A percentile compares a stretch with the other conserved stretches of the same genome.
phyloP scores from a whole-genome alignment of 306 rosid species.

The Erythrophleum fordii region DNA sequence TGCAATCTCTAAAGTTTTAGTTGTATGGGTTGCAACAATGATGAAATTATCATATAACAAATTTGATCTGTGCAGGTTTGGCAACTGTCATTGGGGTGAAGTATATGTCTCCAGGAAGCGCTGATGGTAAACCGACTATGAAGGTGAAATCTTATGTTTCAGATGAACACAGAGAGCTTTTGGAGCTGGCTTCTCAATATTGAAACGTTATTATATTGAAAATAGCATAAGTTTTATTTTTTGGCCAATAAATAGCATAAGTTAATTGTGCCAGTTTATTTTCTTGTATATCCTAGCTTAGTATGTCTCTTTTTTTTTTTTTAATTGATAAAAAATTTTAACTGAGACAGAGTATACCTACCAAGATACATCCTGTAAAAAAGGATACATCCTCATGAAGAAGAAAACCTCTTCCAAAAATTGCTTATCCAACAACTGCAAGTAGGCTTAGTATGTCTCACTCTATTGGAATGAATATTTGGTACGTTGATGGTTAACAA shows the following conservation, averaged over 20 bases:
- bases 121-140: constrained; percentile 55
- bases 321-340: not conserved
- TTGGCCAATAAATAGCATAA: not conserved
- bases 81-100: constrained; percentile 84
- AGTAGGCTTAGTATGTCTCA: no score
- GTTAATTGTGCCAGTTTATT: not conserved
- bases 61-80: constrained; percentile 59
- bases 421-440: not conserved
- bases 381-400: not conserved
- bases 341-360: not conserved
- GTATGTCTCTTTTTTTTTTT: not conserved
- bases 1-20: not conserved
- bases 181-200: constrained; percentile 64
- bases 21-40: not conserved
- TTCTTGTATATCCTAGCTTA: not conserved
- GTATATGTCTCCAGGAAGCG: constrained; percentile 67
- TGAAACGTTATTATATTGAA: constrained; percentile 37
- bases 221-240: not conserved
- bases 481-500: no score
- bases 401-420: not conserved
- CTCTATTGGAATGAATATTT: no score
- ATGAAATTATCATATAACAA: not conserved
- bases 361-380: no score
- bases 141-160: constrained; percentile 70
- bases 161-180: constrained; percentile 63